These are phyloP conservation scores for Aspergillus melleus DNA, from an alignment of 2,329 filamentous ascomycete species.

Conservation along the genomic window DNA sequence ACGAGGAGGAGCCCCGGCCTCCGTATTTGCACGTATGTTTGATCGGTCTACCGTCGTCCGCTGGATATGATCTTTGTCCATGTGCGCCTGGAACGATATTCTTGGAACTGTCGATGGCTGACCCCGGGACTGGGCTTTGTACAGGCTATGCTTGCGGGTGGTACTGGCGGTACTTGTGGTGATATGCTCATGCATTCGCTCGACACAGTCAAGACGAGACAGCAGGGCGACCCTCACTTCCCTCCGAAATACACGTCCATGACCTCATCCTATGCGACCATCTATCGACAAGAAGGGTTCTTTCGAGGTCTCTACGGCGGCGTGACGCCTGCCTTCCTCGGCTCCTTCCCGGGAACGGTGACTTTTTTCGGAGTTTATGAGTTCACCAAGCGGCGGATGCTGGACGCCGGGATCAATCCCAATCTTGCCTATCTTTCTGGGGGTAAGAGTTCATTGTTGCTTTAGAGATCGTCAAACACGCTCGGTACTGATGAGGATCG, in stretches of 20 bases:
- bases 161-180: slow-evolving; percentile 85
- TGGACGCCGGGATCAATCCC: slow-evolving; percentile 79
- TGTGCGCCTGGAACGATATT: neutral
- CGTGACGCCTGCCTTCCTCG: slow-evolving; percentile 85
- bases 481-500: slow-evolving; percentile 6
- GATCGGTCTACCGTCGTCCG: neutral
- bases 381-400: slow-evolving; percentile 84
- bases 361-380: slow-evolving; percentile 97
- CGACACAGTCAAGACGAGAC: slow-evolving; percentile 96
- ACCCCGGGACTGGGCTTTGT: neutral
- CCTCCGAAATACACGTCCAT: slow-evolving; percentile 91
- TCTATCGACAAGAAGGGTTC: slow-evolving; percentile 88
- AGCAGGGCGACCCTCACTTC: slow-evolving; percentile 92
- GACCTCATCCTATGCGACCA: slow-evolving; percentile 86
- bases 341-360: slow-evolving; percentile 90
- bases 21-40: slow-evolving; percentile 63
- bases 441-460: slow-evolving; percentile 54
- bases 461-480: neutral
- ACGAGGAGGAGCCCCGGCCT: slow-evolving; percentile 58
- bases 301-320: slow-evolving; percentile 85
- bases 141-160: slow-evolving; percentile 93
- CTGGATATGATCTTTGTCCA: neutral
- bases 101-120: neutral
- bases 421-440: slow-evolving; percentile 83
- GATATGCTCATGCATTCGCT: slow-evolving; percentile 99